These are phyloP conservation scores for Venturia oleaginea DNA, from an alignment of 2,329 filamentous ascomycete species.

Conservation along the genomic window DNA sequence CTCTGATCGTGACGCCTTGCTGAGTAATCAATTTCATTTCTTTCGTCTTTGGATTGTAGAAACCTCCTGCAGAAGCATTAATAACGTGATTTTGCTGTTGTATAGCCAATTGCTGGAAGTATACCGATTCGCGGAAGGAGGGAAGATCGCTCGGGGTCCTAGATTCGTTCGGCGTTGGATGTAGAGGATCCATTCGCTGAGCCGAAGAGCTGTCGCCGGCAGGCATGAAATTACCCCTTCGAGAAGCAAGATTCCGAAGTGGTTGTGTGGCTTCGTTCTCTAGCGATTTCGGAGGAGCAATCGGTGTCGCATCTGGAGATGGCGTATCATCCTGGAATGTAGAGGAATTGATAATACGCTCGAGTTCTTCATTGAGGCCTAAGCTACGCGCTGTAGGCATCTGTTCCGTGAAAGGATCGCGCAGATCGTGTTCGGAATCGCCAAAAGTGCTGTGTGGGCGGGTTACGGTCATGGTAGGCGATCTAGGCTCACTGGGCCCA, in stretches of 20 bases:
- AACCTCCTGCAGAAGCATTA: neutral
- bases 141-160: too few species aligned
- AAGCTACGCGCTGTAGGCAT: too few species aligned
- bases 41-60: neutral
- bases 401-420: too few species aligned
- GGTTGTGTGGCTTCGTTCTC: neutral
- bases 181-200: too few species aligned
- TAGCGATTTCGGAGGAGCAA: too few species aligned
- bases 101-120: neutral
- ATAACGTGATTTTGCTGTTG: neutral
- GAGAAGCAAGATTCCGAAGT: neutral
- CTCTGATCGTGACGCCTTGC: neutral
- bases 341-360: too few species aligned
- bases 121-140: neutral
- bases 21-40: neutral
- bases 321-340: neutral
- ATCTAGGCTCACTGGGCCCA: neutral
- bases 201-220: too few species aligned
- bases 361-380: too few species aligned
- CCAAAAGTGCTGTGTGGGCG: neutral
- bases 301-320: too few species aligned
- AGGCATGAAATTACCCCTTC: neutral
- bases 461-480: neutral
- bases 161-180: too few species aligned
- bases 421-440: neutral